Percentiles rank a stretch among this genome's conserved stretches.
Evolutionary conservation across 768 basidiomycete genomes (phyloP).

Genomic region (Mycena crocata): DNA sequence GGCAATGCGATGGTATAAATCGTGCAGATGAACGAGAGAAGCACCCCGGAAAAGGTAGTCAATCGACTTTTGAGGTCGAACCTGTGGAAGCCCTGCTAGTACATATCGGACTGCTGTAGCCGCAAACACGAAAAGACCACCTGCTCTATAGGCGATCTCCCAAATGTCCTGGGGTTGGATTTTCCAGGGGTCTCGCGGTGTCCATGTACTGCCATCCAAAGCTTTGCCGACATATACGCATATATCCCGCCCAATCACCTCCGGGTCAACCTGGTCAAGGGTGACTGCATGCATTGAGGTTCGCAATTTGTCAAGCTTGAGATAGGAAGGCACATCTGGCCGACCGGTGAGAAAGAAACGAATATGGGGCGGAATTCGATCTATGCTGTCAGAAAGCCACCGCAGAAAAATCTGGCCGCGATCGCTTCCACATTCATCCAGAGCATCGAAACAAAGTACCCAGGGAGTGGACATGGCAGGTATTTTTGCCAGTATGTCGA

Average conservation of each 20-base stretch:
- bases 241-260: too few relatives aligned
- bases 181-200: neutral
- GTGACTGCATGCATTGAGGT: too few relatives aligned
- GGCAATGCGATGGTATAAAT: neutral
- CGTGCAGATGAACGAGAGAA: neutral
- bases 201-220: neutral
- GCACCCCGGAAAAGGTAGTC: neutral
- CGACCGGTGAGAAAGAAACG: neutral
- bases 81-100: neutral
- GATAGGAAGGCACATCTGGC: neutral
- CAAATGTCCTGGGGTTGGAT: neutral
- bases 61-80: neutral
- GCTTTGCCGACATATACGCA: neutral
- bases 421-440: slow-evolving; percentile 2
- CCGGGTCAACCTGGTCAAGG: too few relatives aligned
- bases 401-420: neutral
- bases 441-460: neutral
- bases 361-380: neutral
- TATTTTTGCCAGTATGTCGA: neutral
- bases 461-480: neutral
- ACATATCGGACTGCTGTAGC: neutral
- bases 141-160: neutral
- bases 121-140: neutral
- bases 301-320: neutral
- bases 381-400: neutral